Evolutionary conservation across 2,329 filamentous ascomycete species (phyloP).

Genomic region (Colletotrichum sp.): DNA sequence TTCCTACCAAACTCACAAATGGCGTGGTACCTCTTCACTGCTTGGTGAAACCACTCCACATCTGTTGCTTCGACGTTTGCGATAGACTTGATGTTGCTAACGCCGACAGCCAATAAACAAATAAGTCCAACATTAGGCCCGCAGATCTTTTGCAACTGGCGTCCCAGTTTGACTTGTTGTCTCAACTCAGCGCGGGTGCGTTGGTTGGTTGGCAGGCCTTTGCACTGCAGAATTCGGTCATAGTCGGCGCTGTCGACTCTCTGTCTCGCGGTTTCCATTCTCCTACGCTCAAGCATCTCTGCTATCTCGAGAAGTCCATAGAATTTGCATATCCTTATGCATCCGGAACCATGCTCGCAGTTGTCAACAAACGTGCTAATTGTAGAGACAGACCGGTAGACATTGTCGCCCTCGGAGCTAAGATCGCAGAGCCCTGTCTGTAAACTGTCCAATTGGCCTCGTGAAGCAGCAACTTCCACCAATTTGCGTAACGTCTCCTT

Average conservation of each 20-base stretch:
- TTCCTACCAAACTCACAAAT: not conserved
- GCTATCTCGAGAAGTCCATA: not conserved
- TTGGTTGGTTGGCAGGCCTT: not conserved
- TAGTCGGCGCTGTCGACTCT: not conserved
- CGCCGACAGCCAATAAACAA: not conserved
- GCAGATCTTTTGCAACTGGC: not conserved
- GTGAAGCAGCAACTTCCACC: not conserved
- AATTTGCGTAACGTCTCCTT: not conserved
- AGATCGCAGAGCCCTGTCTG: not conserved
- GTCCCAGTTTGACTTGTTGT: not conserved
- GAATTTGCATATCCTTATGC: not conserved
- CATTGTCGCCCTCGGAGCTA: not conserved
- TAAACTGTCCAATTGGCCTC: not conserved
- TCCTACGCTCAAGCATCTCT: not conserved
- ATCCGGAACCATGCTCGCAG: not conserved
- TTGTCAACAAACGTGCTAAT: not conserved
- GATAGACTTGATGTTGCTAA: not conserved
- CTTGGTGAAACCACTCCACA: not conserved
- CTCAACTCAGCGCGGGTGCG: not conserved
- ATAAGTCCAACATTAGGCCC: not conserved
- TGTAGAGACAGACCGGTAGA: not conserved
- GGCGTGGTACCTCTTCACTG: fast-evolving
- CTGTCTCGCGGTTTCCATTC: not conserved
- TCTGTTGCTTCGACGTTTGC: not conserved
- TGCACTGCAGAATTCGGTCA: not conserved